Conservation (phyloP, 2,329 filamentous ascomycete species). For the Sporothrix humicola region DNA sequence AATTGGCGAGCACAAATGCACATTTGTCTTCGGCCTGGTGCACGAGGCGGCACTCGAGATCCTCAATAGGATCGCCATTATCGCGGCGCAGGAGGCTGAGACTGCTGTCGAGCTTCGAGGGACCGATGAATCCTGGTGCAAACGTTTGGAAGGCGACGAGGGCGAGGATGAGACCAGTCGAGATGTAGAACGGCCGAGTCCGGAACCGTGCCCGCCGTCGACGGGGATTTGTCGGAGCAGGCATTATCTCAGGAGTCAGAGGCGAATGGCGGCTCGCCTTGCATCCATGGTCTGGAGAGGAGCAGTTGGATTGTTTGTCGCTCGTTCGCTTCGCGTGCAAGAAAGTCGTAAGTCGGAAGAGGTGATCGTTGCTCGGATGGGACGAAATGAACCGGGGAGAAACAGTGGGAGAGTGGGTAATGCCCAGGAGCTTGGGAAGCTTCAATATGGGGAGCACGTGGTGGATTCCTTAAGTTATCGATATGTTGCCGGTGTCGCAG, state of each 20-base stretch:
- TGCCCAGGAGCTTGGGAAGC: not conserved
- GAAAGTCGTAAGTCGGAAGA: not conserved
- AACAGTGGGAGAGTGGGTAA: constrained; percentile 16
- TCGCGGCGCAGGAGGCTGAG: constrained; percentile 21
- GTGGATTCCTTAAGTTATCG: not conserved
- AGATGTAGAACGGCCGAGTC: constrained; percentile 57
- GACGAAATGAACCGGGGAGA: constrained; percentile 3
- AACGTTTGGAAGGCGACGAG: constrained; percentile 51
- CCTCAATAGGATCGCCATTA: constrained; percentile 38
- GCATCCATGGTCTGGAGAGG: constrained; percentile 9
- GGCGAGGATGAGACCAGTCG: constrained; percentile 52
- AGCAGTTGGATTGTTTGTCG: not conserved
- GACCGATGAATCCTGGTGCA: not conserved
- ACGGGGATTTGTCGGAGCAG: constrained; percentile 34
- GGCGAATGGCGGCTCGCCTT: not conserved
- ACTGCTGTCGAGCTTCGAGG: not conserved
- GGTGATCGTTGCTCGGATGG: constrained; percentile 18
- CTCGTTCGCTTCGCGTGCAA: not conserved
- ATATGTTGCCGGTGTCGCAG: constrained; percentile 4
- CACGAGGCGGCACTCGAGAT: constrained; percentile 74
- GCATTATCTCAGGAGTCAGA: constrained; percentile 15
- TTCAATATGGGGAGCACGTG: not conserved
- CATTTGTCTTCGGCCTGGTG: constrained; percentile 81
- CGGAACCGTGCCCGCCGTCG: constrained; percentile 48
- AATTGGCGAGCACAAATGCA: constrained; percentile 81